phyloP scores from a whole-genome alignment of 148 eudicot species.

The Salicornia ramosissima region DNA sequence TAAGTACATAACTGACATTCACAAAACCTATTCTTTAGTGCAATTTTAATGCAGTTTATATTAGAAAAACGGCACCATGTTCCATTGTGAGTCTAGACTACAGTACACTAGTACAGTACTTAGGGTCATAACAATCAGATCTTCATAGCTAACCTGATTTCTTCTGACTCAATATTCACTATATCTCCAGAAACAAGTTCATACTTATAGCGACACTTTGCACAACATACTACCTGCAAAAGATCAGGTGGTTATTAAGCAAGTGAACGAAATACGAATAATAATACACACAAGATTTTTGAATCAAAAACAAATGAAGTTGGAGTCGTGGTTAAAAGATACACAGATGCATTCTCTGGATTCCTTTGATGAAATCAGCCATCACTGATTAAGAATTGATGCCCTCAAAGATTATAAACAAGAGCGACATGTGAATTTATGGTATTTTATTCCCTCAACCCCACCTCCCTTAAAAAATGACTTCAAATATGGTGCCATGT shows the following conservation, averaged over 20 bases:
- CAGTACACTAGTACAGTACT: not conserved
- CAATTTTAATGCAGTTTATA: not conserved
- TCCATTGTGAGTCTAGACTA: not conserved
- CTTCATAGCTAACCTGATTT: constrained; percentile 67
- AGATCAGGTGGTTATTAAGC: not conserved
- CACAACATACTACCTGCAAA: constrained; percentile 76
- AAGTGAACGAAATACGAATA: not conserved
- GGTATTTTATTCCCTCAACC: not conserved
- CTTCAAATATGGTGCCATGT: constrained; percentile 2
- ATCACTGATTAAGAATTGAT: not conserved
- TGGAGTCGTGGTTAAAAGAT: not conserved
- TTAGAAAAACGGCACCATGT: not conserved
- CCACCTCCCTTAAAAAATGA: not conserved
- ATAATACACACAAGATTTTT: constrained; percentile 4
- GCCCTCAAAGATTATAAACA: not conserved
- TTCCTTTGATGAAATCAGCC: not conserved
- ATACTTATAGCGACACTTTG: constrained; percentile 88
- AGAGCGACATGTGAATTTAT: not conserved
- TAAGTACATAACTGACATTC: not conserved
- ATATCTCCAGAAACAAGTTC: constrained; percentile 91
- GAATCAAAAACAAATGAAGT: constrained; percentile 6
- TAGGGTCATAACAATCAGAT: not conserved
- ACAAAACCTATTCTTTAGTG: not conserved
- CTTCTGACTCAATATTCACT: constrained; percentile 68
- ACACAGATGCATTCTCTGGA: not conserved